Percentiles rank a stretch among this genome's conserved stretches.
These are phyloP conservation scores for Ophiorrhiza pumila DNA, from an alignment of 257 asterid genomes.

Conservation along the genomic window DNA sequence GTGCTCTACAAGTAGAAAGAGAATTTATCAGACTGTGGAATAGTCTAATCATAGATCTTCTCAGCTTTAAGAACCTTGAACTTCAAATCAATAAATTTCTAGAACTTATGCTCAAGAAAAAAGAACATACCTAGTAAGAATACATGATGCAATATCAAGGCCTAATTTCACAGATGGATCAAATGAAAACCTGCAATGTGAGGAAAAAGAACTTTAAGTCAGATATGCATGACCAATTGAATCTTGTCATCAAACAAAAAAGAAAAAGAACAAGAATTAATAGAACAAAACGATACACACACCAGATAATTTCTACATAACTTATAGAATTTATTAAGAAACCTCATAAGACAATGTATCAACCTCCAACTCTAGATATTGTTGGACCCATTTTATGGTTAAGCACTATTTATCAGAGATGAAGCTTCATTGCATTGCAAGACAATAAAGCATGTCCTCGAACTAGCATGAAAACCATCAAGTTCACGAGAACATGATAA, in stretches of 20 bases:
- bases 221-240: background rate
- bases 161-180: constrained; percentile 79
- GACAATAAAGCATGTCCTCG: background rate
- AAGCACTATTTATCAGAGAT: background rate
- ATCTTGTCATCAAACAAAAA: constrained; percentile 5
- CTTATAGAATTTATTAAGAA: background rate
- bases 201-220: constrained; percentile 16
- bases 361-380: background rate
- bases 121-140: constrained; percentile 65
- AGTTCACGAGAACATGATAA: too few relatives aligned
- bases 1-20: constrained; percentile 55
- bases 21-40: constrained; percentile 10
- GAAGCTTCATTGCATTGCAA: background rate
- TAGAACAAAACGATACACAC: background rate
- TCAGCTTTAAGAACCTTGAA: constrained; percentile 11
- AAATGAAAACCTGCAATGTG: constrained; percentile 74
- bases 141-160: constrained; percentile 90
- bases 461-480: background rate
- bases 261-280: background rate
- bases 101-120: constrained; percentile 18
- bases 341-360: background rate
- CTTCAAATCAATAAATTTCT: constrained; percentile 13
- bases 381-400: background rate
- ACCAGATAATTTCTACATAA: background rate
- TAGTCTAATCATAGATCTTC: constrained; percentile 6